Conservation (phyloP, 352 stramenopile species). For the Globisporangium cylindrosporum region DNA sequence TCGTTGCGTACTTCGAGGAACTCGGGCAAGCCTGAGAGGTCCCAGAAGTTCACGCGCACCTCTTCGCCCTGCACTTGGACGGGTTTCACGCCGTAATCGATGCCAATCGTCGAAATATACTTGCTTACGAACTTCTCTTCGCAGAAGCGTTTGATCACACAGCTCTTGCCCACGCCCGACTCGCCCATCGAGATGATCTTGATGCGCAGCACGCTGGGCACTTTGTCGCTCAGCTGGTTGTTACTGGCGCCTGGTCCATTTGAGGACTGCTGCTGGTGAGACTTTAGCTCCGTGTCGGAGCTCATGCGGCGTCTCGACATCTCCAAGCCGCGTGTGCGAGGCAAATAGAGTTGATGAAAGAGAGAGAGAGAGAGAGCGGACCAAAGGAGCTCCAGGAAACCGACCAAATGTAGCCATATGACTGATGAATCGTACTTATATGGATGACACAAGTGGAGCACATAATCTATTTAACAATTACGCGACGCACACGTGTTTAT, state of each 20-base stretch:
- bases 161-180: slow-evolving; percentile 90
- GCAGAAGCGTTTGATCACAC: slow-evolving; percentile 95
- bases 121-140: slow-evolving; percentile 94
- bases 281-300: background rate
- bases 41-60: slow-evolving; percentile 94
- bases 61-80: slow-evolving; percentile 69
- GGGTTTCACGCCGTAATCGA: slow-evolving; percentile 94
- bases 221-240: slow-evolving; percentile 29
- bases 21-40: slow-evolving; percentile 89
- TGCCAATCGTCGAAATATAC: slow-evolving; percentile 95
- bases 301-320: slow-evolving; percentile 16
- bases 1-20: slow-evolving; percentile 96
- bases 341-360: too few relatives aligned
- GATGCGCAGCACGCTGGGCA: slow-evolving; percentile 65
- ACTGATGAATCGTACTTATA: background rate
- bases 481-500: background rate
- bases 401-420: background rate
- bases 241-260: slow-evolving; percentile 7
- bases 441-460: too few relatives aligned
- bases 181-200: slow-evolving; percentile 95
- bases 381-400: background rate
- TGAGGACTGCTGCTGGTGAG: background rate
- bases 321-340: background rate
- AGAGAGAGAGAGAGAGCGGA: too few relatives aligned
- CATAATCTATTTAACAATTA: background rate